A percentile compares a stretch with the other conserved stretches of the same genome.
These are phyloP conservation scores for Ascochyta koolunga DNA, from an alignment of 2,329 filamentous ascomycete genomes.

Conservation along the genomic window DNA sequence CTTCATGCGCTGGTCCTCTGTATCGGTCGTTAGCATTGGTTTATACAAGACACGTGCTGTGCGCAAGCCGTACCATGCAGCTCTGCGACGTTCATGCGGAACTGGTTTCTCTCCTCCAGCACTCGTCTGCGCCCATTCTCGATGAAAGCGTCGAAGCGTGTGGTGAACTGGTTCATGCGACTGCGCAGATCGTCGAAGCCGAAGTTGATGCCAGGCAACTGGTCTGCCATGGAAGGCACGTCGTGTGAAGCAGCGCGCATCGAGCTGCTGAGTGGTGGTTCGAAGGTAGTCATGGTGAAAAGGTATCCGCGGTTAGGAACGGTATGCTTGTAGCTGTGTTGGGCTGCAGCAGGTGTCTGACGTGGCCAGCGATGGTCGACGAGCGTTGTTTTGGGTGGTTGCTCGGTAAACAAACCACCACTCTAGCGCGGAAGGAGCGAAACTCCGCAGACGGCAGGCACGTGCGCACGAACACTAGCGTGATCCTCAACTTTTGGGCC, in stretches of 20 bases:
- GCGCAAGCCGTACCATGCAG: conserved; percentile 71
- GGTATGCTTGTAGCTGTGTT: neutral
- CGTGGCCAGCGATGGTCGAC: conserved; percentile 24
- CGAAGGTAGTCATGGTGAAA: conserved; percentile 66
- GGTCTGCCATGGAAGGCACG: conserved; percentile 73
- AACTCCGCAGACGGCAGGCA: conserved; percentile 26
- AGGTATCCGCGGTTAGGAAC: conserved; percentile 15
- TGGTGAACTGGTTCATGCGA: conserved; percentile 91
- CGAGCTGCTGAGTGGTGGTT: conserved; percentile 71
- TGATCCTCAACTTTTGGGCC: conserved; percentile 22
- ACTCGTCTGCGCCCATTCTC: conserved; percentile 88
- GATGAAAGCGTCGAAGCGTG: conserved; percentile 91
- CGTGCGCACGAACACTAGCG: conserved; percentile 34
- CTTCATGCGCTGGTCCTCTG: conserved; percentile 91
- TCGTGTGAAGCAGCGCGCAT: conserved; percentile 64
- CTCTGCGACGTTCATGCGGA: conserved; percentile 87
- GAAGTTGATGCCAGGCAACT: conserved; percentile 89
- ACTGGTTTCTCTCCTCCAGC: conserved; percentile 91
- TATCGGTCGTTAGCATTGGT: conserved; percentile 7
- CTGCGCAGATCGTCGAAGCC: conserved; percentile 95
- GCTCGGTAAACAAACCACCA: conserved; percentile 37
- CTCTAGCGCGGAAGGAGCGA: conserved; percentile 17
- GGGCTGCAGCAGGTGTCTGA: conserved; percentile 14
- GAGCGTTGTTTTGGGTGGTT: conserved; percentile 33
- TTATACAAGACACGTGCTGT: neutral